phyloP scores from a whole-genome alignment of 2,329 filamentous ascomycete species.

The Penicillium oxalicum region DNA sequence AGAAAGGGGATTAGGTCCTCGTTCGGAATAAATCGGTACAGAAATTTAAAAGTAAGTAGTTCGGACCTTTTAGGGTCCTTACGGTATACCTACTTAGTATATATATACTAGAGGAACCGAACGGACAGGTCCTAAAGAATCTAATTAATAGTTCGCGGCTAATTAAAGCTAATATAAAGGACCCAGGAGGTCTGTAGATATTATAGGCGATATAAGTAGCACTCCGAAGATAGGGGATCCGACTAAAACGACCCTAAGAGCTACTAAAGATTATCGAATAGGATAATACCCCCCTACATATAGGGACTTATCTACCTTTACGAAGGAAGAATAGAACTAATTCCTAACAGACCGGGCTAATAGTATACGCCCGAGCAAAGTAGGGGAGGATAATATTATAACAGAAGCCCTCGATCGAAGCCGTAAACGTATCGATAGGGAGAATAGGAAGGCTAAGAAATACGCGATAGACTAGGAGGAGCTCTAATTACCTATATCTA shows the following conservation, averaged over 20 bases:
- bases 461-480: too few relatives aligned
- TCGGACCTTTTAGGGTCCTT: conserved; percentile 4
- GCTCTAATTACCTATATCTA: too few relatives aligned
- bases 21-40: conserved; percentile 1
- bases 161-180: not conserved
- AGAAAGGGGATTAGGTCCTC: conserved; percentile 1
- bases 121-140: not conserved
- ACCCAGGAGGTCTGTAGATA: not conserved
- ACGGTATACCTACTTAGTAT: not conserved
- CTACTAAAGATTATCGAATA: not conserved
- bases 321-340: not conserved
- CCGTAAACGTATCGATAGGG: too few relatives aligned
- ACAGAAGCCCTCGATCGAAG: too few relatives aligned
- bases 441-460: too few relatives aligned
- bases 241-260: not conserved
- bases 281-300: not conserved
- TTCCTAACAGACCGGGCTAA: not conserved
- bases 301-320: conserved; percentile 3
- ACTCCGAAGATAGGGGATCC: not conserved
- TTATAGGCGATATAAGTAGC: not conserved
- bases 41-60: conserved; percentile 11
- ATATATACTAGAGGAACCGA: conserved; percentile 3
- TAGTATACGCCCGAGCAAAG: not conserved
- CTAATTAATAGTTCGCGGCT: conserved; percentile 2
- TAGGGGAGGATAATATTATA: not conserved